A percentile compares a stretch with the other conserved stretches of the same genome.
Conservation (phyloP, 2,329 filamentous ascomycete genomes). For the Zymoseptoria pseudotritici region DNA sequence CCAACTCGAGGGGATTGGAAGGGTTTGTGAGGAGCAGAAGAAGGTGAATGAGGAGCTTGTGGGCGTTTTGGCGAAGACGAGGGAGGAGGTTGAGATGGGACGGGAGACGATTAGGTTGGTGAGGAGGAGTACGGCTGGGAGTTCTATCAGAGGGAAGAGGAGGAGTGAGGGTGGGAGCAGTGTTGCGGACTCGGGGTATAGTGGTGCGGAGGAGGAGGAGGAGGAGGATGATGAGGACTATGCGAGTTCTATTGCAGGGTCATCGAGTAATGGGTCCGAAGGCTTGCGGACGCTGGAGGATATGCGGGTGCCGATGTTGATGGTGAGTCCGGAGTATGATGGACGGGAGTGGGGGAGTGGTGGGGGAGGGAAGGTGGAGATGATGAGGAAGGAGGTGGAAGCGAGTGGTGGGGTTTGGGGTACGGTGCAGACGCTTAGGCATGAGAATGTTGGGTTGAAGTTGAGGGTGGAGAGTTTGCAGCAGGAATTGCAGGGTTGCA, state of each 20-base stretch:
- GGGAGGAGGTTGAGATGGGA: constrained; percentile 35
- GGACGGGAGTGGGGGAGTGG: neutral
- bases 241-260: neutral
- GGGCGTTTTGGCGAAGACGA: neutral
- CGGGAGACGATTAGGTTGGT: constrained; percentile 36
- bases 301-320: neutral
- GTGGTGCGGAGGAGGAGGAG: neutral
- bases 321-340: neutral
- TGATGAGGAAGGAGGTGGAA: neutral
- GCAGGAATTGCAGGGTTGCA: constrained; percentile 48
- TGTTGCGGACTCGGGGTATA: neutral
- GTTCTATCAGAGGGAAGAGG: neutral
- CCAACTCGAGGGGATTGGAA: constrained; percentile 54
- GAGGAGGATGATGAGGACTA: neutral
- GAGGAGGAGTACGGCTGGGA: neutral
- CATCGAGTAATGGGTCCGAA: neutral
- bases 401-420: constrained; percentile 42
- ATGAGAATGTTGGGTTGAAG: constrained; percentile 50
- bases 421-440: constrained; percentile 43
- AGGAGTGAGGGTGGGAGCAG: neutral
- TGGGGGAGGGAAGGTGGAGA: neutral
- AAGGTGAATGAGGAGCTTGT: constrained; percentile 47
- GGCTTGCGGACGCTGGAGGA: neutral
- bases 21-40: constrained; percentile 49
- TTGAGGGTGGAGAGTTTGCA: constrained; percentile 48